phyloP scores from a whole-genome alignment of 441 rosid species.

The Sinapis alba region DNA sequence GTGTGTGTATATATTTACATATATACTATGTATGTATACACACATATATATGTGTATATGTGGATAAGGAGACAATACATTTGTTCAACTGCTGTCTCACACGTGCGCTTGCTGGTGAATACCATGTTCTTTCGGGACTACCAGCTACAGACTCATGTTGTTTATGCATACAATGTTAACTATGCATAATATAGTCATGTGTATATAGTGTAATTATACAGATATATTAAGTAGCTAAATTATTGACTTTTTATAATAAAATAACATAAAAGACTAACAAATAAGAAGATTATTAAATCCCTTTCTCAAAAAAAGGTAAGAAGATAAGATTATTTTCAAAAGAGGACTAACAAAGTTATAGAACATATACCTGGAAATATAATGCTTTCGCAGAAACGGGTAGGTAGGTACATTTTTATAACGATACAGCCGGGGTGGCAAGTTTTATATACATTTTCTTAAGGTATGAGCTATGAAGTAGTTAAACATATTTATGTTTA shows the following conservation, averaged over 20 bases:
- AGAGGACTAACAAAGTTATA: background rate
- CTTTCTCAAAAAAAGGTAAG: background rate
- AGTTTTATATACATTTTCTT: background rate
- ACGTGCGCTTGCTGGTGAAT: conserved; percentile 35
- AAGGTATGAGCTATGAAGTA: background rate
- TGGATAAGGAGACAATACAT: conserved; percentile 38
- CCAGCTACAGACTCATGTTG: conserved; percentile 3
- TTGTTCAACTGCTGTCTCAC: conserved; percentile 26
- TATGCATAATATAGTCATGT: background rate
- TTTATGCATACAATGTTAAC: background rate
- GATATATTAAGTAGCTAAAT: background rate
- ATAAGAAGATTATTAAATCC: background rate
- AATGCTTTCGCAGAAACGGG: background rate
- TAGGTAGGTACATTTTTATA: background rate
- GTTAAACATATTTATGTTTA: background rate
- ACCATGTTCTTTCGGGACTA: conserved; percentile 34
- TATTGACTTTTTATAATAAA: background rate
- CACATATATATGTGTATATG: background rate
- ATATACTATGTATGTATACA: background rate
- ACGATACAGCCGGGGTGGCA: background rate
- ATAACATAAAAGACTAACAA: background rate
- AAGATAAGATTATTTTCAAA: background rate
- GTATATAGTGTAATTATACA: background rate
- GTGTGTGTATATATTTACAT: background rate
- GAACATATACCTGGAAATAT: background rate